These are phyloP conservation scores for Udeniomyces megalosporus DNA, from an alignment of 768 basidiomycete species.

Conservation along the genomic window DNA sequence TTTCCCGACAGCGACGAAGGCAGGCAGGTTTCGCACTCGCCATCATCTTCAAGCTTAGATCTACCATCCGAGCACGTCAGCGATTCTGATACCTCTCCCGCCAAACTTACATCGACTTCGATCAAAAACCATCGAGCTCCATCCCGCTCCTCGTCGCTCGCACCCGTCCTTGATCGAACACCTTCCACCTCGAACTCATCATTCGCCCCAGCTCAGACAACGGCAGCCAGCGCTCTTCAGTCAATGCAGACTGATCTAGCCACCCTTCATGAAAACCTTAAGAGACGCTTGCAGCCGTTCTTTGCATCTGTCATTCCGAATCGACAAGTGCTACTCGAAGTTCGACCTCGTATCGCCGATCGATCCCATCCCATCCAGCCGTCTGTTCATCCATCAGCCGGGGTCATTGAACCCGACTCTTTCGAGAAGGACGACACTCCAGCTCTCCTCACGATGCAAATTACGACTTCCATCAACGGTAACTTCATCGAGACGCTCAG, in stretches of 20 bases:
- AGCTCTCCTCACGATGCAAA: neutral
- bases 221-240: neutral
- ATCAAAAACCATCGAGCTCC: neutral
- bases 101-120: neutral
- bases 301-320: conserved; percentile 21
- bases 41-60: neutral
- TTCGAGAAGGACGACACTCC: neutral
- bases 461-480: conserved; percentile 12
- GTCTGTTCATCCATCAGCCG: neutral
- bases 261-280: conserved; percentile 22
- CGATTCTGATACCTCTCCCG: neutral
- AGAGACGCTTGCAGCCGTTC: conserved; percentile 23
- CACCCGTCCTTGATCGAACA: neutral
- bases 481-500: conserved; percentile 1
- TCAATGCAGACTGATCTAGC: conserved; percentile 1
- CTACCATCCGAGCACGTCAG: neutral
- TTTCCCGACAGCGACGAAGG: neutral
- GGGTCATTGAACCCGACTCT: neutral
- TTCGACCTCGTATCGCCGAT: conserved; percentile 10
- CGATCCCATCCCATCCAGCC: neutral
- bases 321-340: conserved; percentile 20
- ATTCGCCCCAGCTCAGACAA: neutral
- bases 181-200: neutral
- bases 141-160: neutral
- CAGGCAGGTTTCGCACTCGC: neutral